Base-by-base conservation (phyloP, 352 stramenopile species). In the Proteromonas lacertae region DNA sequence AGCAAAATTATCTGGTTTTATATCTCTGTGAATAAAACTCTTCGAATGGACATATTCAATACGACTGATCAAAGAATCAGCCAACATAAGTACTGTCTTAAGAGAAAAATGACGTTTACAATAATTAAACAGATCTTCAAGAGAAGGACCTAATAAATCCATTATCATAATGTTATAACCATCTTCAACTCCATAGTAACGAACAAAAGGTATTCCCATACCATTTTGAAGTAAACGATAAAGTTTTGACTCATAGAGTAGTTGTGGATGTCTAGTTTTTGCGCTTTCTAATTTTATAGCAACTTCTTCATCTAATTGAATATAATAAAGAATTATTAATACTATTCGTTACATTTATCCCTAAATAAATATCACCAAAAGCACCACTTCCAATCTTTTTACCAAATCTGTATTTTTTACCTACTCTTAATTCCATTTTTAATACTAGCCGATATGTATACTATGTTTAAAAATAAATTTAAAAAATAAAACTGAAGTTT, bases 101-200 rank as follows among this genome's bases (percentile, higher is more conserved):
- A 87, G 57, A 41, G 74, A 67, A 46, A 90, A 91, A 16, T 59
- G 47, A 23, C 74, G 45, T 13, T 68, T 67, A 49, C 76, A 91
- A 46, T 81, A 80, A 43, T 89, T 88, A 52, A 91, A 90, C 0
- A 89, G 52, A 52, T 90, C 69, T 48, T 90, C 70, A 17, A 90
- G 48, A 12, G 71, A 93, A 4, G 82, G 83, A 10, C 88, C 88
- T 4, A 99, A 60, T 28, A 99, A 56, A 52, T 99, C 88, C 35
- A 96, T 80, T 17, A 99, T 83, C 82, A 99, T 95, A 23, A 99
- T 83, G 47, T 98, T 99, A 65, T 96, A 97, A 52, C 95, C 78
- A 35, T 78, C 83, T 60, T 98, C 86, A 17, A 95, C 80, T 30
- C 86, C 86, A 51, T 93, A 98, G 80, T 82, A 99, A 44, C 77